Evolutionary conservation across 2,329 filamentous ascomycete genomes (phyloP).

Genomic region (Ceratocystis harringtonii): DNA sequence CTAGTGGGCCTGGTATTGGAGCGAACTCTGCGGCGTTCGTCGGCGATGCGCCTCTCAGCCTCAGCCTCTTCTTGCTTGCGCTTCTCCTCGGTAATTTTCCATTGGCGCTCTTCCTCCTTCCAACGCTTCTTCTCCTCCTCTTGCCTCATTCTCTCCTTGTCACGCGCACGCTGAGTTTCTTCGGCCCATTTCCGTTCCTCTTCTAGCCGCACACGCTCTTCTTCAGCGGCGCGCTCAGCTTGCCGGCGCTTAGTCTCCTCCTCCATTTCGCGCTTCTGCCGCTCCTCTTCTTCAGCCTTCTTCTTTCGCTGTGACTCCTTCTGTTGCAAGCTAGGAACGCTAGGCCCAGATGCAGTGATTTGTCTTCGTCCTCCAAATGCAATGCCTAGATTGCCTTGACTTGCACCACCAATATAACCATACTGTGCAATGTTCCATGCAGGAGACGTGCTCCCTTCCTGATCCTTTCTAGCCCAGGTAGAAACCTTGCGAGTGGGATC

Average conservation of each 20-base stretch:
- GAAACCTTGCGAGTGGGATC: constrained; percentile 39
- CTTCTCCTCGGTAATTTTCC: constrained; percentile 62
- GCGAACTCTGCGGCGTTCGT: constrained; percentile 49
- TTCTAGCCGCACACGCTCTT: constrained; percentile 43
- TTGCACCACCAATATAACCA: constrained; percentile 94
- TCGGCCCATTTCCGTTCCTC: constrained; percentile 55
- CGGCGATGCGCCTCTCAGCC: constrained; percentile 49
- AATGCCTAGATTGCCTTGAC: constrained; percentile 87
- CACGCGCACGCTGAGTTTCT: constrained; percentile 44
- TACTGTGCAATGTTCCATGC: constrained; percentile 99
- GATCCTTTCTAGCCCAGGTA: constrained; percentile 76
- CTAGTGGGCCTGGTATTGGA: constrained; percentile 28
- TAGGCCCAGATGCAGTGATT: constrained; percentile 69
- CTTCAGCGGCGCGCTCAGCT: constrained; percentile 39
- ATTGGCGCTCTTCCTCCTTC: constrained; percentile 62
- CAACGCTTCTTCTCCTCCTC: constrained; percentile 58
- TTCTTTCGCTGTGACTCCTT: constrained; percentile 57
- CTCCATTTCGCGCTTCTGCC: constrained; percentile 39
- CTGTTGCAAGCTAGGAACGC: constrained; percentile 67
- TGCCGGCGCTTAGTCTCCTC: constrained; percentile 35
- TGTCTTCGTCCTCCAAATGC: constrained; percentile 82
- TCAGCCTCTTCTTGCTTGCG: constrained; percentile 58
- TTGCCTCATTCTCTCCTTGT: constrained; percentile 44
- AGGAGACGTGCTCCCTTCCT: constrained; percentile 66
- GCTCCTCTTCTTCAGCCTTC: constrained; percentile 43